Evolutionary conservation across 441 rosid species (phyloP).

Genomic region (Corymbia calophylla): DNA sequence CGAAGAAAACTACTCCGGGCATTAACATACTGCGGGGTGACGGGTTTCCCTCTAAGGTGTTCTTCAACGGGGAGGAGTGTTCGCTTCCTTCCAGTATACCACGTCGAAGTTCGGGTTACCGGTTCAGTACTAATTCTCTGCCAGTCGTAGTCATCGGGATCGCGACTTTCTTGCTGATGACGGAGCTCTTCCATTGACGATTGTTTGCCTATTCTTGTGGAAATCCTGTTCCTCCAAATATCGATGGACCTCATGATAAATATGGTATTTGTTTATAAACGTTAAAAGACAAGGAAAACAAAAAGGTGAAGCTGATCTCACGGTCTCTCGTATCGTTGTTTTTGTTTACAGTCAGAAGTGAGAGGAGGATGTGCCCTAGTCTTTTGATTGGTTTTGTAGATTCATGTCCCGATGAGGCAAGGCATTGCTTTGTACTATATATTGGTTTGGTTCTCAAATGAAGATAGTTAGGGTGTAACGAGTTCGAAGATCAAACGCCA

Average conservation of each 20-base stretch:
- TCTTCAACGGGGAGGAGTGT: constrained; percentile 91
- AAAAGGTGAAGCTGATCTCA: background rate
- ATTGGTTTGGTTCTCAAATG: background rate
- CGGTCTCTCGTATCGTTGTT: background rate
- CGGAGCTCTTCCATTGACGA: constrained; percentile 16
- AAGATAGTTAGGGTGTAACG: background rate
- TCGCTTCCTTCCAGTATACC: constrained; percentile 62
- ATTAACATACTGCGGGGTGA: constrained; percentile 47
- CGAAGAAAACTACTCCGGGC: constrained; percentile 34
- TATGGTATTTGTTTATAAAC: background rate
- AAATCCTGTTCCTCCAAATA: background rate
- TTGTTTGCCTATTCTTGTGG: background rate
- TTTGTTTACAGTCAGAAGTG: background rate
- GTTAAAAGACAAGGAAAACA: background rate
- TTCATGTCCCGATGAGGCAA: background rate
- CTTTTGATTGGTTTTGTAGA: background rate
- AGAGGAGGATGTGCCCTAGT: background rate
- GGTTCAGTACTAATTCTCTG: constrained; percentile 7
- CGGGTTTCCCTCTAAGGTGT: constrained; percentile 66
- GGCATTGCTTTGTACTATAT: background rate
- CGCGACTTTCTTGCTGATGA: constrained; percentile 19
- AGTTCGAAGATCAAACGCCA: background rate
- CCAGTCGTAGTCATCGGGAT: constrained; percentile 11
- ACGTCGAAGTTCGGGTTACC: constrained; percentile 15
- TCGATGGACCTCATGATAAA: background rate